phyloP scores from a whole-genome alignment of 768 basidiomycete species.

The Macrolepiota albuminosa region DNA sequence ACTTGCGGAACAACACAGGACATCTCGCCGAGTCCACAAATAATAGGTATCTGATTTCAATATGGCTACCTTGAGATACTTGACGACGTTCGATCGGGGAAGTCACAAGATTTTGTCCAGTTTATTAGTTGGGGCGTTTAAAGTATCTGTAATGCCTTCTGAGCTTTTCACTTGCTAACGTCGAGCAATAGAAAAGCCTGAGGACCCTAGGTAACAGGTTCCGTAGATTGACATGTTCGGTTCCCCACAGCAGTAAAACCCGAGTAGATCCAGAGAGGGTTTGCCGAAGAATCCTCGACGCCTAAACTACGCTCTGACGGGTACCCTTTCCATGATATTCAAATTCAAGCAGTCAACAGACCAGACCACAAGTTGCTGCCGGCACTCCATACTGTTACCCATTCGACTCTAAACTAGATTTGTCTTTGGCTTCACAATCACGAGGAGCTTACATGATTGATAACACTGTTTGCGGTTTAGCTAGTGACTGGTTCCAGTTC shows the following conservation, averaged over 20 bases:
- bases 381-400: neutral
- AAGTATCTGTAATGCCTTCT: neutral
- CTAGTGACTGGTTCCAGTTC: neutral
- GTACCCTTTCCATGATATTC: slow-evolving; percentile 11
- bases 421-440: slow-evolving; percentile 1
- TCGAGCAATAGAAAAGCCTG: neutral
- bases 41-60: slow-evolving; percentile 12
- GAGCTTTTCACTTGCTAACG: neutral
- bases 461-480: neutral
- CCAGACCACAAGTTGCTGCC: slow-evolving; percentile 2
- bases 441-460: slow-evolving; percentile 3
- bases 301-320: slow-evolving; percentile 1
- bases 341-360: slow-evolving; percentile 5
- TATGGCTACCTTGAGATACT: slow-evolving; percentile 9
- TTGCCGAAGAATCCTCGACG: neutral
- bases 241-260: neutral
- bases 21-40: slow-evolving; percentile 3
- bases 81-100: slow-evolving; percentile 5
- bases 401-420: slow-evolving; percentile 1
- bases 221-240: neutral
- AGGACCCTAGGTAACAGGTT: neutral
- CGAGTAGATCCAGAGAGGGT: neutral
- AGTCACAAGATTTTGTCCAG: slow-evolving; percentile 1
- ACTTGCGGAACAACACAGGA: slow-evolving; percentile 6
- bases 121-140: neutral